Percentiles rank a stretch among this genome's conserved stretches.
Evolutionary conservation across 176 grass and related monocot genomes (phyloP).

Genomic region (Alloteropsis semialata): DNA sequence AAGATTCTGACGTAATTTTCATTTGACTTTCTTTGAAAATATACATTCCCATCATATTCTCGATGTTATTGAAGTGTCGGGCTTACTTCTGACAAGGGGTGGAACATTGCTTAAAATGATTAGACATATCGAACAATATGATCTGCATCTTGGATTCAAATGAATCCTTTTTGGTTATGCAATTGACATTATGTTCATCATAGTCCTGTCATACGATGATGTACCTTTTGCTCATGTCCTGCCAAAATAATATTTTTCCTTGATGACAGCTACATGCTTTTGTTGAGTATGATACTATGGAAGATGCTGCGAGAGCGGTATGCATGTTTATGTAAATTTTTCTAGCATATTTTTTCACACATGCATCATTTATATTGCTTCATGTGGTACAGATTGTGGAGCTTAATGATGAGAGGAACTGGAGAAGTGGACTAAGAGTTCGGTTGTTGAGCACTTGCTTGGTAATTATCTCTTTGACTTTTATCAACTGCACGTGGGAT

Average conservation of each 20-base stretch:
- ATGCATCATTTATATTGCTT: slow-evolving; percentile 11
- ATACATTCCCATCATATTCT: background rate
- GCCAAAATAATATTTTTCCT: slow-evolving; percentile 20
- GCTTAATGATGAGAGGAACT: slow-evolving; percentile 98
- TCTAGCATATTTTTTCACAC: slow-evolving; percentile 5
- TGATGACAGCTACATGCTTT: slow-evolving; percentile 89
- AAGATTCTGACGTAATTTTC: background rate
- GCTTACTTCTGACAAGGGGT: background rate
- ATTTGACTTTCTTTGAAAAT: background rate
- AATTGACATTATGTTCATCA: slow-evolving; percentile 11
- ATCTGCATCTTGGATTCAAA: background rate
- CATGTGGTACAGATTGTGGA: slow-evolving; percentile 56
- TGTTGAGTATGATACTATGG: slow-evolving; percentile 88
- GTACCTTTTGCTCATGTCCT: background rate
- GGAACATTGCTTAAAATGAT: background rate
- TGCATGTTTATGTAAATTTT: slow-evolving; percentile 19
- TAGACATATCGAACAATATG: background rate
- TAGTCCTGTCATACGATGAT: background rate
- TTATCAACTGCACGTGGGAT: slow-evolving; percentile 23
- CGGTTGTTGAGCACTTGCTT: slow-evolving; percentile 77
- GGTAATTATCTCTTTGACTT: slow-evolving; percentile 35
- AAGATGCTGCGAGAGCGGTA: slow-evolving; percentile 93
- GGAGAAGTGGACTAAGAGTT: slow-evolving; percentile 94
- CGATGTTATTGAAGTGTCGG: background rate
- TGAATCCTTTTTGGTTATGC: slow-evolving; percentile 9